Evolutionary conservation across 2,329 filamentous ascomycete species (phyloP), one percentile per base, ranked within the genome.

Genomic region (Trichoderma pleuroti): DNA sequence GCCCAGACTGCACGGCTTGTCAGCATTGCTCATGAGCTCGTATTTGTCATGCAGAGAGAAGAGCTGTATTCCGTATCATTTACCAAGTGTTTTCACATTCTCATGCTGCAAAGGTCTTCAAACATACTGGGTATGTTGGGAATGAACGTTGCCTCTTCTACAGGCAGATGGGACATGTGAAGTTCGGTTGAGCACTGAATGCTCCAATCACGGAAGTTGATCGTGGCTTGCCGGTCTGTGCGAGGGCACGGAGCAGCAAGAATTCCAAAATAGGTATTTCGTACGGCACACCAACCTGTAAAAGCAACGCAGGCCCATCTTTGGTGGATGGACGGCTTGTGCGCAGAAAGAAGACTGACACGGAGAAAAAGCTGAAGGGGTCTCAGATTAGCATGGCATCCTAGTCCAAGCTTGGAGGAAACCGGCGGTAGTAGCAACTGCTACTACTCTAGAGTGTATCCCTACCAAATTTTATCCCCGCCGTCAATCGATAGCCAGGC

Each of bases 401-500:
- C 56, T 36, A 16, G 63, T 24, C 28, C 62, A 14, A 12, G 39
- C 26, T 36, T 34, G 14, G 21, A 57, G 28, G 30, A 57, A n/a
- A 6, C 8, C 26, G 39, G 24, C 34, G n/a, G 61, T 49, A 49
- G 61, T n/a, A 30, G 36, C 24, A 63, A 26, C 2, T 32, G 4
- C n/a, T 52, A 52, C n/a, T 52, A 52, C 21, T 52, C 42, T 49
- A 6, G 28, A 63, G 18, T 24, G 24, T 32, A 64, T 18, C 61
- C 4, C 34, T 39, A 16, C 30, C 12, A 52, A 56, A 39, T 36
- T 34, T 14, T 36, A 36, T 52, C 28, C 24, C 56, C 66, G 59
- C 66, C 32, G 54, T 61, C 42, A 61, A 61, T 67, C 64, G 54
- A 67, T 68, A 68, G 66, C 66, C 66, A 57, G 52, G 21, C 36